phyloP scores from a whole-genome alignment of 805 yeast genomes.

The Lipomyces kockii region DNA sequence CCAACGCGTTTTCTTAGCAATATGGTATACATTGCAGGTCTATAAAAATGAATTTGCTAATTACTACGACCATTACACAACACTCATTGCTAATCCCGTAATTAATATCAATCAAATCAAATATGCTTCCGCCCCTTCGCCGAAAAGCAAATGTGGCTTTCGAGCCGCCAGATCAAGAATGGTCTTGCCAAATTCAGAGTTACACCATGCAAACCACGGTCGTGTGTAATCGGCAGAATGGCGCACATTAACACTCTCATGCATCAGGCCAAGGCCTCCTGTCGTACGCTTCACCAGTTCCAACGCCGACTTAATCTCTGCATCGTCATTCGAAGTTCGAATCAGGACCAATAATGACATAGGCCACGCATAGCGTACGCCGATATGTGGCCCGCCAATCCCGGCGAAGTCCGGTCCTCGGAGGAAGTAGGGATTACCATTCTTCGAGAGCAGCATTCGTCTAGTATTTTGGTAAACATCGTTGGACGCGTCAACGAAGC shows the following conservation, averaged over 20 bases:
- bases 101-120: background rate
- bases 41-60: background rate
- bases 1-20: too few species aligned
- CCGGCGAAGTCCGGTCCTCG: slow-evolving; percentile 70
- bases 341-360: slow-evolving; percentile 79
- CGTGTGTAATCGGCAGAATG: slow-evolving; percentile 62
- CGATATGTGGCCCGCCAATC: slow-evolving; percentile 91
- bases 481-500: slow-evolving; percentile 59
- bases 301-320: slow-evolving; percentile 62
- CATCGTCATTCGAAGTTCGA: slow-evolving; percentile 73
- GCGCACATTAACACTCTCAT: slow-evolving; percentile 76
- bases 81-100: too few species aligned
- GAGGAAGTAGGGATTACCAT: slow-evolving; percentile 79
- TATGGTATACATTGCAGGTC: background rate
- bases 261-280: slow-evolving; percentile 78
- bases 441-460: slow-evolving; percentile 67
- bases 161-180: slow-evolving; percentile 73
- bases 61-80: background rate
- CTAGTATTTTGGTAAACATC: slow-evolving; percentile 76
- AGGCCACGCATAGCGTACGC: slow-evolving; percentile 85
- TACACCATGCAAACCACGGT: slow-evolving; percentile 95
- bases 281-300: slow-evolving; percentile 62
- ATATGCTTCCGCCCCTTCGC: slow-evolving; percentile 38
- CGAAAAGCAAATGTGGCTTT: slow-evolving; percentile 74
- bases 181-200: slow-evolving; percentile 87